Base-by-base conservation (phyloP, 345 rosid genomes). In the Corymbia maculata region DNA sequence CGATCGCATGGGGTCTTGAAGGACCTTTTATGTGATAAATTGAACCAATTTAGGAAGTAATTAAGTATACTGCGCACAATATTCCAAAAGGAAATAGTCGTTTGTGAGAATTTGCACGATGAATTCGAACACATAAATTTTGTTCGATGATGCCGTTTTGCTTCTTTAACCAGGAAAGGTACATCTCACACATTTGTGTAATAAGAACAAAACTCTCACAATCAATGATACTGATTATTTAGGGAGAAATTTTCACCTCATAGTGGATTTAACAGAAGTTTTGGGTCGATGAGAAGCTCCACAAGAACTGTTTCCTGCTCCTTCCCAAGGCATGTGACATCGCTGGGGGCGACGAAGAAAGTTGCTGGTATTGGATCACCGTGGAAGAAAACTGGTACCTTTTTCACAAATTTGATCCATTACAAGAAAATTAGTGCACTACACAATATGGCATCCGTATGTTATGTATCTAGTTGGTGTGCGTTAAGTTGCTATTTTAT, bases 131-230 rank as follows among this genome's bases (percentile, higher is more conserved):
- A 2, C 1, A 22, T 55, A 55, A 11, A 55, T 22, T 55, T 55
- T 22, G 4, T 55, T 22, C 5, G 0, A 53, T 3, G 9, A 53
- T 53, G 0, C 12, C 0, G 1, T 55, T 55, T 55, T 4, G 0
- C 8, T 55, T 1, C 12, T 8, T 55, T 22, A 3, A 22, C 2
- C 21, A 8, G 11, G 61, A 55, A 55, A 21, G 28, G 28, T 5
- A 0, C 28, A 8, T 22, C 28, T 21, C 12, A 4, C 61, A 55
- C 10, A 55, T 55, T 55, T 55, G 1, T 8, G 53, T 5, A 8
- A 22, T 22, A 55, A 55, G 21, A 3, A 55, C 59, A 55, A 22
- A 22, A 22, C 61, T 55, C 61, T 21, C 21, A 22, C 0, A 0
- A 55, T 0, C 5, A 1, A 5, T 55, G 0, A 55, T 55, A 55